Conservation (phyloP, 495 filamentous ascomycete genomes). For the Hypoxylon fragiforme region DNA sequence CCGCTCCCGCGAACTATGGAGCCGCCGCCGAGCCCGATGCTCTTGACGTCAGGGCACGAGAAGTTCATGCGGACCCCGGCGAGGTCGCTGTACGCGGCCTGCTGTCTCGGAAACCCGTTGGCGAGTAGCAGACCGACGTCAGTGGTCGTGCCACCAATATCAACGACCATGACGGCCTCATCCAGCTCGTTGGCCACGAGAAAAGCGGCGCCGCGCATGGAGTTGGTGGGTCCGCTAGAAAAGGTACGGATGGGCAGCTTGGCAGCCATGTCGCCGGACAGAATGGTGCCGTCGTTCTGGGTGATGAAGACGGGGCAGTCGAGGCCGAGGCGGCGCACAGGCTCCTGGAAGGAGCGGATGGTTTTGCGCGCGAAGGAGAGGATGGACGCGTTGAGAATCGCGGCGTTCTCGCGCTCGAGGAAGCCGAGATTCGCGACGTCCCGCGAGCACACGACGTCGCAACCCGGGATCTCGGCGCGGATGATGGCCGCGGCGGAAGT, state of each 20-base stretch:
- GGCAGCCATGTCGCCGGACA: conserved; percentile 51
- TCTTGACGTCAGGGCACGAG: conserved; percentile 57
- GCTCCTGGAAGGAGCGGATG: conserved; percentile 51
- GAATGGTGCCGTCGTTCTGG: conserved; percentile 60
- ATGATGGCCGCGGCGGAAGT: conserved; percentile 50
- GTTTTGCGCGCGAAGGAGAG: conserved; percentile 53
- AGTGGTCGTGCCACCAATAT: conserved; percentile 60
- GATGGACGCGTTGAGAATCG: conserved; percentile 59
- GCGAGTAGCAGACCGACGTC: conserved; percentile 57
- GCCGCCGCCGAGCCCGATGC: conserved; percentile 58
- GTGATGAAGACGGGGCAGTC: conserved; percentile 58
- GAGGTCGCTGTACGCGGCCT: conserved; percentile 55
- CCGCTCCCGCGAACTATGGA: conserved; percentile 51
- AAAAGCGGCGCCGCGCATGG: conserved; percentile 60
- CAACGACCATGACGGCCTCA: conserved; percentile 50
- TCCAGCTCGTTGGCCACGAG: conserved; percentile 41
- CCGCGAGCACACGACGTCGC: conserved; percentile 54
- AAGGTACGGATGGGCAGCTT: conserved; percentile 58
- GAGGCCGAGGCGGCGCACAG: conserved; percentile 50
- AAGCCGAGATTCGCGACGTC: conserved; percentile 56
- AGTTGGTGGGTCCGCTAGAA: conserved; percentile 59
- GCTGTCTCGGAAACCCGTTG: conserved; percentile 58
- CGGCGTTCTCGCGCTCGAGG: conserved; percentile 60
- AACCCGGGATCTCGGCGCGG: conserved; percentile 46
- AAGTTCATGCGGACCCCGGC: conserved; percentile 58